Percentiles rank a stretch among this genome's conserved stretches.
Evolutionary conservation across 2,329 filamentous ascomycete species (phyloP).

Genomic region (Fusarium heterosporum): DNA sequence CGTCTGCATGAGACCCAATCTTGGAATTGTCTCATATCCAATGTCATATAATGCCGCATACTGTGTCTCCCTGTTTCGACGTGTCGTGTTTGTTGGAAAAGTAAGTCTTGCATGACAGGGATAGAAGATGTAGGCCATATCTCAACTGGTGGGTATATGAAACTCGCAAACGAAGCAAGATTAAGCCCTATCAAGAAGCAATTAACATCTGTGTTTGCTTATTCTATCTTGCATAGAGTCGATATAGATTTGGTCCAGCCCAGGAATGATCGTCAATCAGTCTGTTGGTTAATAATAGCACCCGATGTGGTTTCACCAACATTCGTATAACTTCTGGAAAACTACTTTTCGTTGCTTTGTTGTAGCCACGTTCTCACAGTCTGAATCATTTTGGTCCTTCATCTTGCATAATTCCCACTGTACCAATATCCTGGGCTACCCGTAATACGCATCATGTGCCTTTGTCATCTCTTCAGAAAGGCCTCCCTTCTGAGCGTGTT

Average conservation of each 20-base stretch:
- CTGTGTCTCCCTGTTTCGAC: neutral
- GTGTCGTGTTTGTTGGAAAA: neutral
- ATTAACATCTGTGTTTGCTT: neutral
- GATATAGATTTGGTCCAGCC: neutral
- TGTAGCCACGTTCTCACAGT: neutral
- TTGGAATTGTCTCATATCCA: neutral
- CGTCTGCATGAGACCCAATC: neutral
- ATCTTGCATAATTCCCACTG: neutral
- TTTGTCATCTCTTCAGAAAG: slow-evolving; percentile 49
- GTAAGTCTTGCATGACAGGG: neutral
- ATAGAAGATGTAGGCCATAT: neutral
- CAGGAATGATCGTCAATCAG: neutral
- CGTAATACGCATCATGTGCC: slow-evolving; percentile 39
- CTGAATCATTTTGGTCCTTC: neutral
- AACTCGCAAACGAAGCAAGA: neutral
- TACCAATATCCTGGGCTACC: neutral
- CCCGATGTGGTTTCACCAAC: neutral
- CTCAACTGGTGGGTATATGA: neutral
- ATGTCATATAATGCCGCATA: neutral
- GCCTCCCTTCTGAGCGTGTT: slow-evolving; percentile 55
- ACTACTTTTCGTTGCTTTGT: neutral
- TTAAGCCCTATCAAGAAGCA: neutral
- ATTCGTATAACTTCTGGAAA: neutral
- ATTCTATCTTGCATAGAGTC: neutral
- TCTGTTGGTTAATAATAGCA: neutral